phyloP scores from a whole-genome alignment of 208 protist genomes.

The Acanthamoeba divionensis region DNA sequence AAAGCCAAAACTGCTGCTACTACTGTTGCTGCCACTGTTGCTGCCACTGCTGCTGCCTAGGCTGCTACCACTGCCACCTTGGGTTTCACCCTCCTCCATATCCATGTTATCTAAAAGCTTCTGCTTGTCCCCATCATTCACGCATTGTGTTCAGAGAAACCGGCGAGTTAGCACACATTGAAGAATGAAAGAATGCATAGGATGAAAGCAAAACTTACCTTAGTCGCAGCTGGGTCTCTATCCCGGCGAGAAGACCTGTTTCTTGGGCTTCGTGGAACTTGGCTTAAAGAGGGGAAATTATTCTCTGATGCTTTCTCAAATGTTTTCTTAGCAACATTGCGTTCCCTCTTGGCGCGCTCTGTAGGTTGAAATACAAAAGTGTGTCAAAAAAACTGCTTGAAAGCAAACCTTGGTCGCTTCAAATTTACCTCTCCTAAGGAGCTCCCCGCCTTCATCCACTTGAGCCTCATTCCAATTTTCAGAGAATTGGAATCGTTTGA shows the following conservation, averaged over 20 bases:
- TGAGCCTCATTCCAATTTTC: neutral
- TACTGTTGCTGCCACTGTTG: neutral
- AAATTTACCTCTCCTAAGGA: neutral
- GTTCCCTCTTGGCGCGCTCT: slow-evolving; percentile 17
- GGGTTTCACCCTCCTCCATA: neutral
- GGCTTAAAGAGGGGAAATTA: neutral
- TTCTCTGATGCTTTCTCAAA: neutral
- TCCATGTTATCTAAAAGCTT: neutral
- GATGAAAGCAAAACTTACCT: neutral
- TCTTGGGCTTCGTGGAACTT: too few relatives aligned
- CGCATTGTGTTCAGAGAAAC: neutral
- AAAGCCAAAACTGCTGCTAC: neutral
- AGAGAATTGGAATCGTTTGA: slow-evolving; percentile 21
- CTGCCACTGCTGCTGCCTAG: neutral
- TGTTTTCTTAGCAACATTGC: neutral
- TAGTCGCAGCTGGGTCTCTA: neutral
- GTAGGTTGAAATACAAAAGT: neutral
- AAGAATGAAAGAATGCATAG: neutral
- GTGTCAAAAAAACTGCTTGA: neutral
- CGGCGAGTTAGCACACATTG: neutral
- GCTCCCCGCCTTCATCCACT: slow-evolving; percentile 14
- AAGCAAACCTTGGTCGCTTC: neutral
- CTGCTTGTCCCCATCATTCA: neutral
- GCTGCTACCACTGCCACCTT: neutral
- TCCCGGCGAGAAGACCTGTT: neutral